Conservation (phyloP, 192 early-diverging fungal species). For the Backusella luteola region DNA sequence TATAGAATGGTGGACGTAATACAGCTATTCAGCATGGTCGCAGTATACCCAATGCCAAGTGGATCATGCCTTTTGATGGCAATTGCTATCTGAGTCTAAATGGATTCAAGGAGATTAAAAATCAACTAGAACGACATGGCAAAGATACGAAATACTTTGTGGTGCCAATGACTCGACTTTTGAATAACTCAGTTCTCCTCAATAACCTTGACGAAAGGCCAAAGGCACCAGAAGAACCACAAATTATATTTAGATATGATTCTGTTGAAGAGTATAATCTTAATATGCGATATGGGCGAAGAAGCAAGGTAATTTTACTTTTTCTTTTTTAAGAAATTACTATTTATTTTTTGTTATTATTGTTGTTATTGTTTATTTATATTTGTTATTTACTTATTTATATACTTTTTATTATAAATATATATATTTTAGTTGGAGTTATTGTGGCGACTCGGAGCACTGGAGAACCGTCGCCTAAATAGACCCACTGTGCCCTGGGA, state of each 20-base stretch:
- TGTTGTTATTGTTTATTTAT: neutral
- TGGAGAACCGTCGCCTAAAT: constrained; percentile 43
- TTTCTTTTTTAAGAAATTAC: neutral
- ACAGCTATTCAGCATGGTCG: constrained; percentile 52
- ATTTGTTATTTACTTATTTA: neutral
- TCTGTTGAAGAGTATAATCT: constrained; percentile 52
- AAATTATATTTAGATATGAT: constrained; percentile 58
- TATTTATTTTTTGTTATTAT: neutral
- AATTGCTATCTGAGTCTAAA: constrained; percentile 57
- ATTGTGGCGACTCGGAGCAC: constrained; percentile 53
- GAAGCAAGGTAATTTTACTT: constrained; percentile 51
- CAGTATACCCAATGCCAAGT: constrained; percentile 41
- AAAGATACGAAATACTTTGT: constrained; percentile 55
- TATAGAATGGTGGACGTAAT: constrained; percentile 60
- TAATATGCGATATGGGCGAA: constrained; percentile 60
- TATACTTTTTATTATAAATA: neutral
- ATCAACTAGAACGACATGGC: constrained; percentile 44
- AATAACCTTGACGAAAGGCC: constrained; percentile 47
- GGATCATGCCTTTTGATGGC: constrained; percentile 65
- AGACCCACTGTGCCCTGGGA: constrained; percentile 59
- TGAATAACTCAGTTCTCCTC: constrained; percentile 55
- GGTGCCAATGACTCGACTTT: constrained; percentile 58
- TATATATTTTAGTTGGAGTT: constrained; percentile 43
- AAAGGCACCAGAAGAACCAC: constrained; percentile 58
- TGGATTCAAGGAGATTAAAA: constrained; percentile 50